phyloP scores from a whole-genome alignment of 305 asterid species.

The Ilex paraguariensis region DNA sequence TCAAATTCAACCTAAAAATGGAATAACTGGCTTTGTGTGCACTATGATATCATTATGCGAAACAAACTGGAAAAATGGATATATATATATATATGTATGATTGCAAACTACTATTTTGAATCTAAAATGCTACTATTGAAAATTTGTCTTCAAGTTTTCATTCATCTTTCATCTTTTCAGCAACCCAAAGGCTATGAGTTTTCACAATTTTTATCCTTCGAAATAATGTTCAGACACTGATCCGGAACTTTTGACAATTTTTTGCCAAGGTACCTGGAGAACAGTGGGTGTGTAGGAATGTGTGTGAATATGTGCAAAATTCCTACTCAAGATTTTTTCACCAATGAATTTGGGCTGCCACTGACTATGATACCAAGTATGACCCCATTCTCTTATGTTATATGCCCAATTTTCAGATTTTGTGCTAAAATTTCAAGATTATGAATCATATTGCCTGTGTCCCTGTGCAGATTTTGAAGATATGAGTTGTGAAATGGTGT shows the following conservation, averaged over 20 bases:
- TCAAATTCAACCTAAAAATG: no score
- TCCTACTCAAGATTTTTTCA: slow-evolving; percentile 95
- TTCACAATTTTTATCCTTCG: no score
- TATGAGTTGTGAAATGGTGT: slow-evolving; percentile 94
- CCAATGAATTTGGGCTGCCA: slow-evolving; percentile 94
- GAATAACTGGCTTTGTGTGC: no score
- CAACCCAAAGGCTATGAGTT: no score
- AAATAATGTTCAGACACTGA: background rate
- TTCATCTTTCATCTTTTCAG: no score
- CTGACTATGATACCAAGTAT: slow-evolving; percentile 90
- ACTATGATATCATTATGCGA: no score
- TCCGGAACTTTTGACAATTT: background rate
- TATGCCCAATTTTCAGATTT: background rate
- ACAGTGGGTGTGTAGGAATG: slow-evolving; percentile 92
- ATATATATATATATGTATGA: no score
- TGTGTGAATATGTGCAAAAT: slow-evolving; percentile 92
- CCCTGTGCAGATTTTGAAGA: slow-evolving; percentile 75
- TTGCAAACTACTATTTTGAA: no score
- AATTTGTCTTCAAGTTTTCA: no score
- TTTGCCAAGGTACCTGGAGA: slow-evolving; percentile 72
- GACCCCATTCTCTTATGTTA: slow-evolving; percentile 5
- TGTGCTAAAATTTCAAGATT: background rate
- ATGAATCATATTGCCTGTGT: background rate
- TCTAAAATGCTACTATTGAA: no score
- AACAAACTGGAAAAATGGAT: background rate